Percentiles rank a stretch among this genome's conserved stretches.
These are phyloP conservation scores for Clathrus columnatus DNA, from an alignment of 768 basidiomycete genomes.

Conservation along the genomic window DNA sequence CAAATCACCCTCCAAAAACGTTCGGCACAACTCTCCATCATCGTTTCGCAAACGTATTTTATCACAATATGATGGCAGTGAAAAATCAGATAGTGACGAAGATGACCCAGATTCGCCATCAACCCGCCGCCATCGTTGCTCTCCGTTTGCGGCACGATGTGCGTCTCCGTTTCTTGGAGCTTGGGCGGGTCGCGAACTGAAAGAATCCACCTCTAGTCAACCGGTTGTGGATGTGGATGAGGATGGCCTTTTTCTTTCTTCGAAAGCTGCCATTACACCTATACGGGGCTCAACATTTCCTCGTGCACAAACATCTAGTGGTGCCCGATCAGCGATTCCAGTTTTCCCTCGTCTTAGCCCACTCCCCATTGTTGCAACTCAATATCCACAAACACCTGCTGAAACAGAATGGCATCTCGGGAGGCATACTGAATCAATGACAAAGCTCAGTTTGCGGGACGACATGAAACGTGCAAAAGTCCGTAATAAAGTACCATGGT, in stretches of 20 bases:
- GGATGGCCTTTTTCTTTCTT: slow-evolving; percentile 1
- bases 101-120: background rate
- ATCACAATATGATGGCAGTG: background rate
- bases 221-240: slow-evolving; percentile 6
- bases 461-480: background rate
- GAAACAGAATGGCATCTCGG: slow-evolving; percentile 43
- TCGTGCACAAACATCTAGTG: background rate
- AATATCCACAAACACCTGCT: slow-evolving; percentile 44
- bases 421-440: slow-evolving; percentile 58
- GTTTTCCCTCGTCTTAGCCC: slow-evolving; percentile 32
- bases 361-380: slow-evolving; percentile 38
- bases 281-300: background rate
- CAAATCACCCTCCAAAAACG: background rate
- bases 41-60: slow-evolving; percentile 6
- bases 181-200: background rate
- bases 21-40: background rate
- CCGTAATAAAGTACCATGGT: background rate
- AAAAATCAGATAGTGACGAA: slow-evolving; percentile 2
- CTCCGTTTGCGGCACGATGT: slow-evolving; percentile 3
- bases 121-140: background rate
- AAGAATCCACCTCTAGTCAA: background rate
- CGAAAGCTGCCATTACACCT: background rate
- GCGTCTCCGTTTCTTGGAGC: slow-evolving; percentile 7
- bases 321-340: background rate
- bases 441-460: slow-evolving; percentile 51